A percentile compares a stretch with the other conserved stretches of the same genome.
Conservation (phyloP, 768 basidiomycete species). For the Trametes maxima region DNA sequence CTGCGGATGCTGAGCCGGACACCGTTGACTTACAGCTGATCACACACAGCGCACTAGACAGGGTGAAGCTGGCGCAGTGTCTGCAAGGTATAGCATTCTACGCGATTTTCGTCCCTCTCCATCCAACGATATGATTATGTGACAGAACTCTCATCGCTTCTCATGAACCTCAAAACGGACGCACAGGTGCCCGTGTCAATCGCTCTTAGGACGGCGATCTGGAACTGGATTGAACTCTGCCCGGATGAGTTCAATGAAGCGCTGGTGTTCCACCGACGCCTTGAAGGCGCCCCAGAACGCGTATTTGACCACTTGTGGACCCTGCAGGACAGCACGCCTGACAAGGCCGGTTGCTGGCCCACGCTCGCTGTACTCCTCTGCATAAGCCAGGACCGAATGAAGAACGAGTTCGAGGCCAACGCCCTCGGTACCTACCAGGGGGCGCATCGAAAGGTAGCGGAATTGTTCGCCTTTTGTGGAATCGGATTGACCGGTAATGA, state of each 20-base stretch:
- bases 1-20: slow-evolving; percentile 59
- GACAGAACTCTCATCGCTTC: slow-evolving; percentile 75
- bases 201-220: slow-evolving; percentile 75
- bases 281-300: slow-evolving; percentile 84
- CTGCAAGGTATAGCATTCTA: slow-evolving; percentile 56
- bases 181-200: slow-evolving; percentile 72
- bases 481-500: background rate
- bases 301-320: slow-evolving; percentile 80
- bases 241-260: slow-evolving; percentile 79
- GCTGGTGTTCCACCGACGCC: slow-evolving; percentile 56
- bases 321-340: slow-evolving; percentile 40
- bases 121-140: slow-evolving; percentile 2
- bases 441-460: slow-evolving; percentile 25
- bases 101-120: background rate
- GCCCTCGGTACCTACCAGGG: slow-evolving; percentile 34
- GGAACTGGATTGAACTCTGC: slow-evolving; percentile 88
- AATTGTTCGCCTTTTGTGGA: background rate
- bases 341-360: slow-evolving; percentile 69
- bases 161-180: slow-evolving; percentile 80
- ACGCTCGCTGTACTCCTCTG: slow-evolving; percentile 74
- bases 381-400: slow-evolving; percentile 73
- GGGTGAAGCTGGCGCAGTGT: slow-evolving; percentile 64
- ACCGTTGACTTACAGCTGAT: slow-evolving; percentile 76
- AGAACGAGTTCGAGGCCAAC: slow-evolving; percentile 53
- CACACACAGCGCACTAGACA: slow-evolving; percentile 75